These are phyloP conservation scores for Apiospora aurea DNA, from an alignment of 2,329 filamentous ascomycete species.

Conservation along the genomic window DNA sequence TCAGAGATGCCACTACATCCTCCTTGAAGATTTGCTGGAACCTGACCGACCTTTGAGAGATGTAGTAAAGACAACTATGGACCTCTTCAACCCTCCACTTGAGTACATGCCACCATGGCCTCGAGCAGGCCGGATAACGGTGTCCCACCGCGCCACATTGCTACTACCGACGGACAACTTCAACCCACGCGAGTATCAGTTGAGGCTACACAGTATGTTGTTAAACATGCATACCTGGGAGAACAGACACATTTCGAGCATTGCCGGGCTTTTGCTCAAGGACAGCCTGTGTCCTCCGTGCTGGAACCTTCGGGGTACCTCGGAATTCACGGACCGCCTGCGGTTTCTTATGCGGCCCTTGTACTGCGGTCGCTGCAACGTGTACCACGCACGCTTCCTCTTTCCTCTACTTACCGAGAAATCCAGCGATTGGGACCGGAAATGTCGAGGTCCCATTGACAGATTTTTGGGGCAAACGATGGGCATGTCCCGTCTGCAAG, in stretches of 20 bases:
- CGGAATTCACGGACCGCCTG: background rate
- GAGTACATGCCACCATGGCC: conserved; percentile 6
- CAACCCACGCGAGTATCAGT: background rate
- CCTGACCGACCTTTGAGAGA: background rate
- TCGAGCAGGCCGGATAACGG: background rate
- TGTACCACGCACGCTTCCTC: background rate
- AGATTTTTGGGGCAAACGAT: no score
- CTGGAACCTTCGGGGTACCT: background rate
- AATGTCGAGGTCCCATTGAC: no score
- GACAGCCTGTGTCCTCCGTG: background rate
- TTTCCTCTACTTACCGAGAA: background rate
- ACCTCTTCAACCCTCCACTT: background rate
- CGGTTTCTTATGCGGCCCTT: background rate
- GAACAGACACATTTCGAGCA: background rate
- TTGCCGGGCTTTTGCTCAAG: background rate
- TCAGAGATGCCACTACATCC: no score
- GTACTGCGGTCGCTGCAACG: background rate
- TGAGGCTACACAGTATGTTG: background rate
- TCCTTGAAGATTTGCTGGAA: no score
- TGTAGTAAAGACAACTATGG: background rate
- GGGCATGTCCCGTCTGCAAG: no score
- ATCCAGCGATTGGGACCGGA: no score
- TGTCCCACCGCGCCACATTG: no score
- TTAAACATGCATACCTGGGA: background rate
- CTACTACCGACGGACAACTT: no score